These are phyloP conservation scores for Bipolaris cookei DNA, from an alignment of 2,329 filamentous ascomycete genomes.

Conservation along the genomic window DNA sequence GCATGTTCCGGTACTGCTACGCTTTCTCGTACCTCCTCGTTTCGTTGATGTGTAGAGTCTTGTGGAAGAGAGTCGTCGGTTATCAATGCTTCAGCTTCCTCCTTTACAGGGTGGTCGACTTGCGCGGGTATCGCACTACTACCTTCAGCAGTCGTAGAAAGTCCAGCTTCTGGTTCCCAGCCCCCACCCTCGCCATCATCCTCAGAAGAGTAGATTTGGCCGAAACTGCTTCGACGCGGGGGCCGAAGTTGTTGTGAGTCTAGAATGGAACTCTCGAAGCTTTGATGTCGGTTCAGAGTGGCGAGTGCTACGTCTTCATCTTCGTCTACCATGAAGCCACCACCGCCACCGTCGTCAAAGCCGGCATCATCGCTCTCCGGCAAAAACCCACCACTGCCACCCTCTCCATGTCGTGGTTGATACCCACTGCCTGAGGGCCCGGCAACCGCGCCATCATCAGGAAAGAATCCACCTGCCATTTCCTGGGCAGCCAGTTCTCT, in stretches of 20 bases:
- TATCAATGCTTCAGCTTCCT: slow-evolving; percentile 24
- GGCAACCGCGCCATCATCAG: slow-evolving; percentile 57
- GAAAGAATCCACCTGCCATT: slow-evolving; percentile 50
- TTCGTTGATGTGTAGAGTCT: neutral
- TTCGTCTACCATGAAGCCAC: slow-evolving; percentile 31
- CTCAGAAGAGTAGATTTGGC: slow-evolving; percentile 32
- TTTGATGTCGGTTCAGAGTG: slow-evolving; percentile 44
- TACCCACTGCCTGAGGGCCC: slow-evolving; percentile 30
- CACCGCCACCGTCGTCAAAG: slow-evolving; percentile 12
- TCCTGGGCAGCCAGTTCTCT: slow-evolving; percentile 36
- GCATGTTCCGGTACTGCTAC: neutral
- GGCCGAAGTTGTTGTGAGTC: slow-evolving; percentile 38
- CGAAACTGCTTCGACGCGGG: slow-evolving; percentile 31
- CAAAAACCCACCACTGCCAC: slow-evolving; percentile 30
- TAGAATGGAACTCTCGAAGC: slow-evolving; percentile 40
- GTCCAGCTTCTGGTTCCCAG: slow-evolving; percentile 13
- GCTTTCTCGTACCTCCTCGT: neutral
- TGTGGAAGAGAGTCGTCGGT: neutral
- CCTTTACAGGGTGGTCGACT: slow-evolving; percentile 35
- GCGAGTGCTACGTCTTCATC: slow-evolving; percentile 11
- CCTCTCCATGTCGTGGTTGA: slow-evolving; percentile 14
- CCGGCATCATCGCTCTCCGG: slow-evolving; percentile 3
- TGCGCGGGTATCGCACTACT: slow-evolving; percentile 50
- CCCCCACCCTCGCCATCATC: slow-evolving; percentile 28
- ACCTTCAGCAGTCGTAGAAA: neutral